Evolutionary conservation across 805 yeast genomes (phyloP), one percentile per base, ranked within the genome.

Genomic region (Metschnikowia peoriensis): DNA sequence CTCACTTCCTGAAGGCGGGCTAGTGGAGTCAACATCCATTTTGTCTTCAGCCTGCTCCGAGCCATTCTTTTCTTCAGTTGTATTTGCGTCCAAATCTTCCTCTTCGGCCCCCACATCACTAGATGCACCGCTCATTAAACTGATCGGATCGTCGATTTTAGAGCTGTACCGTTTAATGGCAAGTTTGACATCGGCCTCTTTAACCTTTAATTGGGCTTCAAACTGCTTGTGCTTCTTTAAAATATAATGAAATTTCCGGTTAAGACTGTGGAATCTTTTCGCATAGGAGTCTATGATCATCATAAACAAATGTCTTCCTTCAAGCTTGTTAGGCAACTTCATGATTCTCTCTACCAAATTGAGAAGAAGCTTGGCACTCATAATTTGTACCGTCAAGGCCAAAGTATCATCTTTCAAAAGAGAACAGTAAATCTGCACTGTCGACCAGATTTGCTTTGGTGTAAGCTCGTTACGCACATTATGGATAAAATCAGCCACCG

Each of bases 401-500:
- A 94, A 71, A 0, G 92, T 74, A 56, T 82, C 84, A 65, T 96
- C 98, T 60, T 87, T 86, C 56, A 94, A 72, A 59, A 90, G 84
- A 29, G 79, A 80, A 62, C 96, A 86, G 64, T 90, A 94, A 51
- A 89, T 86, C 42, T 78, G 81, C 4, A 96, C 93, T 0, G 97
- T 89, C 52, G 86, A 84, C 85, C 96, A 86, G 10, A 94, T 86
- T 65, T 90, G 97, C 39, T 82, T 83, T 1, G 92, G 82, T 0
- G 88, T 85, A 49, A 94, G 73, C 59, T 92, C 96, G 46, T 85
- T 81, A 59, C 97, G 83, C 2, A 93, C 93, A 63, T 89, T 90
- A 64, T 94, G 98, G 49, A 94, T 87, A 61, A 96, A 86, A 65
- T 94, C 99, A 0, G 99, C 98, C 46, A 94, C 93, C 12, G 96